Percentiles rank a stretch among this genome's conserved stretches.
phyloP scores from a whole-genome alignment of 208 protist species.

The Zelonia costaricensis region DNA sequence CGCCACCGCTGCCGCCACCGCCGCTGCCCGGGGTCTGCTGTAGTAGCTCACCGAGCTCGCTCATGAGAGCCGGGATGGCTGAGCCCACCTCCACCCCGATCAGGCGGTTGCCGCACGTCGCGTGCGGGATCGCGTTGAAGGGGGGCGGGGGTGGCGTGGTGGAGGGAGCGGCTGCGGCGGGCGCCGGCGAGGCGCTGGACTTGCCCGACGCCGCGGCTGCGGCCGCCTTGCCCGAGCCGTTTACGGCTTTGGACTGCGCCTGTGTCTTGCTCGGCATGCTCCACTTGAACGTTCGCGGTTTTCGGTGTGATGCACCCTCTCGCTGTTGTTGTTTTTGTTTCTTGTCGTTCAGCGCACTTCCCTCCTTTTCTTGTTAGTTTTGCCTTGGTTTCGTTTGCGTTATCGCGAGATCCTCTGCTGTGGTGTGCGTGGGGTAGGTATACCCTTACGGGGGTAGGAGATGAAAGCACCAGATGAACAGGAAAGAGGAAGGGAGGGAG shows the following conservation, averaged over 20 bases:
- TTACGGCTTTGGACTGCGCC: background rate
- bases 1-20: background rate
- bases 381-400: too few species aligned
- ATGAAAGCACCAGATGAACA: too few species aligned
- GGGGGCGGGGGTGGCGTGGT: slow-evolving; percentile 4
- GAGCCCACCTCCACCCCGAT: slow-evolving; percentile 28
- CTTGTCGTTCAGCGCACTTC: too few species aligned
- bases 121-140: slow-evolving; percentile 30
- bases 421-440: too few species aligned
- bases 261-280: slow-evolving; percentile 26
- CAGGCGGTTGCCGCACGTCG: slow-evolving; percentile 25
- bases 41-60: slow-evolving; percentile 29
- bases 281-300: too few species aligned
- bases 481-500: too few species aligned
- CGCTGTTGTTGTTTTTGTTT: background rate
- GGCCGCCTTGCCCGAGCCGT: slow-evolving; percentile 8
- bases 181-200: background rate
- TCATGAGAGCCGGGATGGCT: slow-evolving; percentile 31
- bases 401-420: too few species aligned
- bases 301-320: background rate
- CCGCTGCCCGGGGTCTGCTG: slow-evolving; percentile 25
- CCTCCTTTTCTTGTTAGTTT: too few species aligned
- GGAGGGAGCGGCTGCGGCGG: background rate
- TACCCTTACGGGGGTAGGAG: too few species aligned
- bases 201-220: background rate